Evolutionary conservation across 371 early-diverging fungal species (phyloP).

Genomic region (Mortierella sp.): DNA sequence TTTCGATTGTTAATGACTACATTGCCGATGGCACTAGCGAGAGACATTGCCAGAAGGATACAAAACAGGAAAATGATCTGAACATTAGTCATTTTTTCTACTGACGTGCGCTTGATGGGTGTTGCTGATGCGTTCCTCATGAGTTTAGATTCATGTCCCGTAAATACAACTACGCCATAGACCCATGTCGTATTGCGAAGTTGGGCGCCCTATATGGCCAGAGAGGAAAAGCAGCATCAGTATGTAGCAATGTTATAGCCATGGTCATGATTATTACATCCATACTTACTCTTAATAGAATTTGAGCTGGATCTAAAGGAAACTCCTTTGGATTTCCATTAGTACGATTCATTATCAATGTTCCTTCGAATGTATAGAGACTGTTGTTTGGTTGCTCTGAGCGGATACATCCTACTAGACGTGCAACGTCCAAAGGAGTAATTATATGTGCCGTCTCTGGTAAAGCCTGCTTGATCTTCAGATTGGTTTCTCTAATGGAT

Average conservation of each 20-base stretch:
- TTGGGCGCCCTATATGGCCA: conserved; percentile 71
- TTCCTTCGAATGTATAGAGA: conserved; percentile 89
- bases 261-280: neutral
- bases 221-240: neutral
- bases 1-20: conserved; percentile 66
- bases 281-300: conserved; percentile 73
- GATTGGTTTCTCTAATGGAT: conserved; percentile 84
- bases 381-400: conserved; percentile 91
- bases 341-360: conserved; percentile 63
- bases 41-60: conserved; percentile 87
- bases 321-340: conserved; percentile 73
- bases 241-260: neutral
- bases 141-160: conserved; percentile 92
- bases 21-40: conserved; percentile 87
- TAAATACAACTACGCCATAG: conserved; percentile 87
- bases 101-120: conserved; percentile 81
- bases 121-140: conserved; percentile 89
- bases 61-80: conserved; percentile 94
- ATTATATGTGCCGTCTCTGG: conserved; percentile 77
- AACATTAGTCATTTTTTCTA: conserved; percentile 91
- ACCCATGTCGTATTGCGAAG: conserved; percentile 90
- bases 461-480: conserved; percentile 91
- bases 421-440: conserved; percentile 69
- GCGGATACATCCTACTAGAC: conserved; percentile 63
- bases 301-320: conserved; percentile 85